phyloP scores from a whole-genome alignment of 192 early-diverging fungal species.

The Mortierella antarctica region DNA sequence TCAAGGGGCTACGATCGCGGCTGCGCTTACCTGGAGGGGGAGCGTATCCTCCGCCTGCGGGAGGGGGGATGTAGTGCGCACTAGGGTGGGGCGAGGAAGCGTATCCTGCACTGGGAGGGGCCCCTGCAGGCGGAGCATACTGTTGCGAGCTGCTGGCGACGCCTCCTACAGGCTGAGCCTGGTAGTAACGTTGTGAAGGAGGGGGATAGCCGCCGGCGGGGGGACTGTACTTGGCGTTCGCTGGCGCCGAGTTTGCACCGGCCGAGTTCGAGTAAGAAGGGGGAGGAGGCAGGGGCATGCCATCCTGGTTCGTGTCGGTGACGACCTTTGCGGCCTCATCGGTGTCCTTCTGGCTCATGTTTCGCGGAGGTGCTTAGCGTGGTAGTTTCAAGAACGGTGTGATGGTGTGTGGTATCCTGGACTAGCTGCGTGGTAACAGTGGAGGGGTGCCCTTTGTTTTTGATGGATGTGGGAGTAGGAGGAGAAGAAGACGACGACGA shows the following conservation, averaged over 20 bases:
- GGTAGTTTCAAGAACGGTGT: too few relatives aligned
- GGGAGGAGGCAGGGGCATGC: conserved; percentile 12
- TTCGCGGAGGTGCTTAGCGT: too few relatives aligned
- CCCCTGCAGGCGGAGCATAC: not conserved
- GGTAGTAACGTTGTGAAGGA: not conserved
- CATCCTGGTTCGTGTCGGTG: conserved; percentile 13
- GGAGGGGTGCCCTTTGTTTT: too few relatives aligned
- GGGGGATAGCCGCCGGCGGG: not conserved
- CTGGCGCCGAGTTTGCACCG: not conserved
- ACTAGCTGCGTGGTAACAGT: too few relatives aligned
- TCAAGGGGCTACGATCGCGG: too few relatives aligned
- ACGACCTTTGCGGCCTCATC: not conserved
- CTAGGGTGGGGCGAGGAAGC: too few relatives aligned
- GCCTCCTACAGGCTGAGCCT: conserved; percentile 11
- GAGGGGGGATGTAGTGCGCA: not conserved
- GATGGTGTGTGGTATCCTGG: too few relatives aligned
- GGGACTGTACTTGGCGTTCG: not conserved
- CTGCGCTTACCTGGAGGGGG: not conserved
- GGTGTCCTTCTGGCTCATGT: conserved; percentile 8
- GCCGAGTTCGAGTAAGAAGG: conserved; percentile 3
- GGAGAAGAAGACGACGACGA: not conserved
- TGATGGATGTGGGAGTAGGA: not conserved
- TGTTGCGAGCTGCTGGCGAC: not conserved
- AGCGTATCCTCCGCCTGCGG: conserved; percentile 1
- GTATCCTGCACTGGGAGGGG: too few relatives aligned